Conservation (phyloP, 148 eudicot species). For the Pouteria glomerata region DNA sequence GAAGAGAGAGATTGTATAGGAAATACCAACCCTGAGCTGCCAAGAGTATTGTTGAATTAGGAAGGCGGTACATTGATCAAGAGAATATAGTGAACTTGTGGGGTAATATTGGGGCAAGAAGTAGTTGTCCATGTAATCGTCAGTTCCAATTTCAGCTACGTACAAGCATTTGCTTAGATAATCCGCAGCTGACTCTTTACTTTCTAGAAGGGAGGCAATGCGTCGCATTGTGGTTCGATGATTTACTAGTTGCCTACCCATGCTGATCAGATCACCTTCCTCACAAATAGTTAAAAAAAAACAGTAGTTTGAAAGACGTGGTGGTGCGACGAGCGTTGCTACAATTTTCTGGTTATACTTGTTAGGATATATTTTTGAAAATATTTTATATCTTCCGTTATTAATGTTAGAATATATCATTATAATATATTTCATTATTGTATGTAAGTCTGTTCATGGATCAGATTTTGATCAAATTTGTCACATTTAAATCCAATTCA, state of each 20-base stretch:
- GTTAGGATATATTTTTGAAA: too few species aligned
- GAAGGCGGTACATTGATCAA: constrained; percentile 13
- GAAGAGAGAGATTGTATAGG: background rate
- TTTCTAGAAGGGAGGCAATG: constrained; percentile 8
- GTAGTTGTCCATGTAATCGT: constrained; percentile 62
- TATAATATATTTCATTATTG: too few species aligned
- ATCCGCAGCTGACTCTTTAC: constrained; percentile 5
- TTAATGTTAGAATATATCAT: too few species aligned
- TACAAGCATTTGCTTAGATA: constrained; percentile 43
- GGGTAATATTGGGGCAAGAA: constrained; percentile 18
- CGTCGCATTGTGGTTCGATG: constrained; percentile 23
- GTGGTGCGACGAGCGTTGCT: too few species aligned
- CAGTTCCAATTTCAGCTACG: constrained; percentile 43
- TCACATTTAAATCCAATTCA: too few species aligned
- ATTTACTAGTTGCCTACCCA: constrained; percentile 31
- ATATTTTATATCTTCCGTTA: too few species aligned
- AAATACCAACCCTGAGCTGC: constrained; percentile 23
- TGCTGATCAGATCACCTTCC: constrained; percentile 25
- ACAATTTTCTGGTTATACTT: too few species aligned
- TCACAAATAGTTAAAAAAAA: too few species aligned
- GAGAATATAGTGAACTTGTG: constrained; percentile 5
- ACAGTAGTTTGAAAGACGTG: too few species aligned
- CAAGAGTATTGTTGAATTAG: constrained; percentile 18
- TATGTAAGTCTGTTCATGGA: too few species aligned
- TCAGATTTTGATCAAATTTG: too few species aligned